These are phyloP conservation scores for Botryotinia calthae DNA, from an alignment of 2,329 filamentous ascomycete genomes.

Conservation along the genomic window DNA sequence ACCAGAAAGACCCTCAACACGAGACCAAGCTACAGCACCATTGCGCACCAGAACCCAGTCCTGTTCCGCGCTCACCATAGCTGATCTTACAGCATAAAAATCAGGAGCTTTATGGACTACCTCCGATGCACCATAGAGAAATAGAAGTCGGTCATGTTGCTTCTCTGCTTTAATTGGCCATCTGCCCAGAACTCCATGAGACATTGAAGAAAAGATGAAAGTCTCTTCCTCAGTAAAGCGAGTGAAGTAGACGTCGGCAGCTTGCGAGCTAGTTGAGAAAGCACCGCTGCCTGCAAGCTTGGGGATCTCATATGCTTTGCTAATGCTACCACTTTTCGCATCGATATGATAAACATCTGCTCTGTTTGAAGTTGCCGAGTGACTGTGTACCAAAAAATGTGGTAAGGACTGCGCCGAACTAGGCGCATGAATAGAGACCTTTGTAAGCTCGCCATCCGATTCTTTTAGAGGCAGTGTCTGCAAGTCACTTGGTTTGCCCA, in stretches of 20 bases:
- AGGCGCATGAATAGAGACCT: slow-evolving; percentile 68
- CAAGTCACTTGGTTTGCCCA: slow-evolving; percentile 55
- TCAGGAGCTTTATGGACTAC: slow-evolving; percentile 68
- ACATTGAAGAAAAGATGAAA: slow-evolving; percentile 70
- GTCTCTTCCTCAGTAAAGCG: slow-evolving; percentile 74
- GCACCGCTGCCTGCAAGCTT: slow-evolving; percentile 66
- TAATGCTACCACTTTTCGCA: slow-evolving; percentile 63
- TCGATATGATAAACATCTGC: slow-evolving; percentile 86
- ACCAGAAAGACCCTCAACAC: slow-evolving; percentile 78
- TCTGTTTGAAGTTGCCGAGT: slow-evolving; percentile 68
- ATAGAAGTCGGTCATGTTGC: slow-evolving; percentile 44
- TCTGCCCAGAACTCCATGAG: slow-evolving; percentile 70
- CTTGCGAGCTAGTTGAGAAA: slow-evolving; percentile 74
- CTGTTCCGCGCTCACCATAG: slow-evolving; percentile 62
- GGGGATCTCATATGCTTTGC: slow-evolving; percentile 79
- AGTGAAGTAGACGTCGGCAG: slow-evolving; percentile 85
- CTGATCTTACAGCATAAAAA: slow-evolving; percentile 75
- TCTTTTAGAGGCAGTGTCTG: slow-evolving; percentile 53
- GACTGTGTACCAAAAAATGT: slow-evolving; percentile 83
- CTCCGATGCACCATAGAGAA: slow-evolving; percentile 71
- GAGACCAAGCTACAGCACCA: slow-evolving; percentile 74
- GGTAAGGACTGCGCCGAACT: slow-evolving; percentile 67
- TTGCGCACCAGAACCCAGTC: slow-evolving; percentile 86
- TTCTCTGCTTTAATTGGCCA: slow-evolving; percentile 60
- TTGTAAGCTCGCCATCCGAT: slow-evolving; percentile 51